Percentiles rank a stretch among this genome's conserved stretches.
Conservation (phyloP, 805 yeast species). For the Pichia sporocuriosa region DNA sequence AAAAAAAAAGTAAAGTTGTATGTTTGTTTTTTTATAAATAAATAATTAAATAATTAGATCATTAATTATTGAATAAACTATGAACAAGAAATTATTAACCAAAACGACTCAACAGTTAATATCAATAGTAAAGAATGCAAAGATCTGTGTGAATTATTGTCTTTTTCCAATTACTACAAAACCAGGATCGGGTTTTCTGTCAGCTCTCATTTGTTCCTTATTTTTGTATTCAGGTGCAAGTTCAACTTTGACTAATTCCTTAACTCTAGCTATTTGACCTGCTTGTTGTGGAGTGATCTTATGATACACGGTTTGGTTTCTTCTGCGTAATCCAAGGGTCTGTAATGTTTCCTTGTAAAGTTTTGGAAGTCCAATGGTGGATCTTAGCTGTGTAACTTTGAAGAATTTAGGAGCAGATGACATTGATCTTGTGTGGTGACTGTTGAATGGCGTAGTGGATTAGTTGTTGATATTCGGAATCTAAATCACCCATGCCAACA, state of each 20-base stretch:
- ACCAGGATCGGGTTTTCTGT: slow-evolving; percentile 62
- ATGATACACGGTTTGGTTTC: slow-evolving; percentile 71
- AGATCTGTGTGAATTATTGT: no score
- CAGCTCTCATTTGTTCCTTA: slow-evolving; percentile 43
- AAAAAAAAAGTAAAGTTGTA: neutral
- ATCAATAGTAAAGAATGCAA: no score
- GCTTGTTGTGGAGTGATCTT: slow-evolving; percentile 72
- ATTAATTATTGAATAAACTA: no score
- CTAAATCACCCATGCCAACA: no score
- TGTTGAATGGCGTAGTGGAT: no score
- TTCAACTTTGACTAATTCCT: slow-evolving; percentile 81
- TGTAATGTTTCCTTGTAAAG: slow-evolving; percentile 55
- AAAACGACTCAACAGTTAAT: no score
- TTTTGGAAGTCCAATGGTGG: slow-evolving; percentile 81
- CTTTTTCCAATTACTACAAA: slow-evolving; percentile 39
- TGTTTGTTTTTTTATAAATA: no score
- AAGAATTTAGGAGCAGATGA: slow-evolving; percentile 32
- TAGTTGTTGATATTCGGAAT: no score
- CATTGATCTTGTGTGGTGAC: no score
- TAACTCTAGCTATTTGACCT: slow-evolving; percentile 74
- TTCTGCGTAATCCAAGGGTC: slow-evolving; percentile 66
- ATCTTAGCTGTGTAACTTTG: slow-evolving; percentile 70
- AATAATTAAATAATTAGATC: no score
- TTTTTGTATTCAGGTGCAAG: slow-evolving; percentile 50
- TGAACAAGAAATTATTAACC: no score